These are phyloP conservation scores for Euryodendron excelsum DNA, from an alignment of 148 eudicot genomes.

Conservation along the genomic window DNA sequence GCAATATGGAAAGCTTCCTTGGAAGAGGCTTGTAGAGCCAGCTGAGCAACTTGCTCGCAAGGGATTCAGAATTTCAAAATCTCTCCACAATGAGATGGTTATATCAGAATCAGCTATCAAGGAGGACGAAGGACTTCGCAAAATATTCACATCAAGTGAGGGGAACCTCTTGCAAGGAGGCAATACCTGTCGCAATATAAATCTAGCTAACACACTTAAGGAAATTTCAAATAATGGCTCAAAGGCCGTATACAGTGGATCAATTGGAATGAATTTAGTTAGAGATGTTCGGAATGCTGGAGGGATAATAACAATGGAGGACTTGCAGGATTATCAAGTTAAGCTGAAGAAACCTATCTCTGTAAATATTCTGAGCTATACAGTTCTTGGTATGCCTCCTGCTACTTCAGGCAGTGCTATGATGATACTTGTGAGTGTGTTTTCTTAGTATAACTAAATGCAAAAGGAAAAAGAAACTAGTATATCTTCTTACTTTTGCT, in stretches of 20 bases:
- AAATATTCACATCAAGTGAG: neutral
- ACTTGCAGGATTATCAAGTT: conserved; percentile 24
- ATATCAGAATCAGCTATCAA: neutral
- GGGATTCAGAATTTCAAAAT: conserved; percentile 31
- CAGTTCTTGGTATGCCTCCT: conserved; percentile 28
- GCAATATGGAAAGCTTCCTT: conserved; percentile 29
- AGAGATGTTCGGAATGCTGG: conserved; percentile 19
- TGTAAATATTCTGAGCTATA: conserved; percentile 16
- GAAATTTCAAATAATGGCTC: conserved; percentile 15
- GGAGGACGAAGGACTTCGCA: conserved; percentile 8
- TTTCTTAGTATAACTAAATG: too few species aligned
- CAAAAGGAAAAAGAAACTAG: too few species aligned
- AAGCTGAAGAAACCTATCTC: conserved; percentile 20
- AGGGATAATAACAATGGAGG: conserved; percentile 26
- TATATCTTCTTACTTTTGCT: neutral
- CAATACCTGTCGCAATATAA: conserved; percentile 10
- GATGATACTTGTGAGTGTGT: conserved; percentile 19
- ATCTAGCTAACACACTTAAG: conserved; percentile 22
- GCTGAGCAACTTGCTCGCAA: too few species aligned
- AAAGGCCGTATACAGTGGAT: conserved; percentile 28
- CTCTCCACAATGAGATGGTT: conserved; percentile 19
- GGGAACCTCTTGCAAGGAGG: too few species aligned
- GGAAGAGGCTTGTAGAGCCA: conserved; percentile 31
- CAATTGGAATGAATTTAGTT: conserved; percentile 19
- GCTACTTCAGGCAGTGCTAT: conserved; percentile 31